Evolutionary conservation across 371 early-diverging fungal species (phyloP).

Genomic region (Umbelopsis sp.): DNA sequence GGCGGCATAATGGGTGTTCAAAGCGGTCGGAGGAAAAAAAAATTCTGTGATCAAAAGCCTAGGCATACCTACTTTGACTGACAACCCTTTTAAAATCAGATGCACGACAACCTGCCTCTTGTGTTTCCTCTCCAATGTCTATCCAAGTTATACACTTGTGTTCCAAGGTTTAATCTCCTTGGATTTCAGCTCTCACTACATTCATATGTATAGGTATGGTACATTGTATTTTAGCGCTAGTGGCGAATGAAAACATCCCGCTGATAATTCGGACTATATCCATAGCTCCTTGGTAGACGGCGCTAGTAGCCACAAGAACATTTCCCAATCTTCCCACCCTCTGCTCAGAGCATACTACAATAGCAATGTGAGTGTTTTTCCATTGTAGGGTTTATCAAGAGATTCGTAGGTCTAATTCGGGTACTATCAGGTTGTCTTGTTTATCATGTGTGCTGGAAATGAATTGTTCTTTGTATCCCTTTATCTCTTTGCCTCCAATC

Average conservation of each 20-base stretch:
- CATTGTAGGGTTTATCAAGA: too few species aligned
- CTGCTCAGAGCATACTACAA: constrained; percentile 90
- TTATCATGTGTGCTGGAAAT: constrained; percentile 89
- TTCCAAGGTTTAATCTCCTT: constrained; percentile 91
- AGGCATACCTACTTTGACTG: background rate
- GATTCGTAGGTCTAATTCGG: background rate
- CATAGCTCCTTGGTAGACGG: constrained; percentile 84
- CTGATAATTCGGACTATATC: too few species aligned
- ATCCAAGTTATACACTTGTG: constrained; percentile 71
- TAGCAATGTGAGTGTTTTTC: constrained; percentile 64
- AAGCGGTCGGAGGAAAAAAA: background rate
- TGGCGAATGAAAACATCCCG: background rate
- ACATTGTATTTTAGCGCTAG: background rate
- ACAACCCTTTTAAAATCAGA: constrained; percentile 36
- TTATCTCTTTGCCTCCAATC: constrained; percentile 63
- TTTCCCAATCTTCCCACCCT: constrained; percentile 69
- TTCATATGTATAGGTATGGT: constrained; percentile 93
- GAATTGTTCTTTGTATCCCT: constrained; percentile 87
- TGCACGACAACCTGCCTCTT: constrained; percentile 91
- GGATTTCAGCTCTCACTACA: constrained; percentile 95
- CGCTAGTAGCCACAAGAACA: constrained; percentile 85
- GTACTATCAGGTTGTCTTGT: constrained; percentile 70
- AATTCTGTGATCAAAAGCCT: background rate
- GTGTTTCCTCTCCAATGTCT: constrained; percentile 75
- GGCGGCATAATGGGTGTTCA: background rate